Base-by-base conservation (phyloP, 73 alveolate genomes). In the Paraurostyla sp. region DNA sequence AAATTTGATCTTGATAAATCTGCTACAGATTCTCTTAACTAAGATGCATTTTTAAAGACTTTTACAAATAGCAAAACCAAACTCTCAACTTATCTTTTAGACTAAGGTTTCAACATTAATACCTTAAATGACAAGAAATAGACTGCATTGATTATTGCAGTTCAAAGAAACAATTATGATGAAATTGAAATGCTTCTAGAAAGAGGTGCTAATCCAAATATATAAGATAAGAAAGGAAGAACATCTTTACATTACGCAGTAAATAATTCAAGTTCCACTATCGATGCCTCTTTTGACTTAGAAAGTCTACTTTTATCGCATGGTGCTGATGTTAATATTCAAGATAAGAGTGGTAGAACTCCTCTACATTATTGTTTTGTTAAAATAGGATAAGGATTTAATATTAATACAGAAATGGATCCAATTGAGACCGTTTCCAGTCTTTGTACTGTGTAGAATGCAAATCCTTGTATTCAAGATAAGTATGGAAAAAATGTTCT, bases 241-340 rank as follows among this genome's bases (percentile, higher is more conserved):
- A 85, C 93, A 29, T 71, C 93, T 0, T 68, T 85, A 0, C 93
- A 85, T 60, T 60, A 60, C 25, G 78, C 78, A 27, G 78, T 60
- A 6, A 60, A 33, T 60, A 60, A 60, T 27, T 60, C 78, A 29
- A 30, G 52, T 30, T 60, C 78, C 22, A 33, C 78, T 60, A 60
- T 60, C 32, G 78, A 60, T 25, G 78, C 78, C 9, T 9, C 6
- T 25, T 60, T 30, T 60, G 78, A 60, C 32, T 29, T 60, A 29
- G 78, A 60, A 27, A 60, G 32, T 29, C 13, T 60, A 20, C 50
- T 60, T 30, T 29, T 60, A 9, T 30, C 52, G 9, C 6, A 33
- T 25, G 49, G 49, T 27, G 78, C 78, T 30, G 23, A 60, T 60
- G 78, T 60, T 9, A 60, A 60, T 33, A 9, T 60, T 9, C 25